phyloP scores from a whole-genome alignment of 176 grass and related monocot genomes.

The Tuctoria greenei region DNA sequence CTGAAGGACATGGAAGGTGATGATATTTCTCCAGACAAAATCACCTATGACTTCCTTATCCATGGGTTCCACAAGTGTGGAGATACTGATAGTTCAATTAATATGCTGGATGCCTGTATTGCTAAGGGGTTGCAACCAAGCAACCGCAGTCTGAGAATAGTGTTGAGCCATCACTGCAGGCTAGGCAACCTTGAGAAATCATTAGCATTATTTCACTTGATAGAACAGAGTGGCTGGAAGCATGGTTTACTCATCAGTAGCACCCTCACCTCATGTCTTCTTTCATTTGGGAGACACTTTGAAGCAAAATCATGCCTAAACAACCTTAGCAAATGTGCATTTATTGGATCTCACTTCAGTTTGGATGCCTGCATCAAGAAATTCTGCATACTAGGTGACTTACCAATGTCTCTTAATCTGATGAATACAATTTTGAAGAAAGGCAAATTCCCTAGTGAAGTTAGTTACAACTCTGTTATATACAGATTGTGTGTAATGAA shows the following conservation, averaged over 20 bases:
- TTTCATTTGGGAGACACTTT: constrained; percentile 57
- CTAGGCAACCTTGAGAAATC: constrained; percentile 61
- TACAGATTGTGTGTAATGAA: constrained; percentile 42
- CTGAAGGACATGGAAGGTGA: constrained; percentile 63
- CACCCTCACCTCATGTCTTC: constrained; percentile 46
- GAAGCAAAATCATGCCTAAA: constrained; percentile 65
- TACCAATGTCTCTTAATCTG: constrained; percentile 61
- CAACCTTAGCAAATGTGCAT: constrained; percentile 41
- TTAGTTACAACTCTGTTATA: constrained; percentile 65
- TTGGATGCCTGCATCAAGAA: constrained; percentile 63
- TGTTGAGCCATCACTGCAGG: constrained; percentile 59
- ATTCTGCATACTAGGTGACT: constrained; percentile 53
- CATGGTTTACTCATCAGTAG: constrained; percentile 58
- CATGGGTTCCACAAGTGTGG: constrained; percentile 77
- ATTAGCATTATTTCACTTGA: constrained; percentile 66
- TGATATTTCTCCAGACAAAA: constrained; percentile 57
- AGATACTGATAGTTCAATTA: constrained; percentile 51
- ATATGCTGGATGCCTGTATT: constrained; percentile 67
- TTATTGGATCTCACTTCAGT: constrained; percentile 33
- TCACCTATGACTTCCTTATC: constrained; percentile 84
- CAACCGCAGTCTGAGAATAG: constrained; percentile 85
- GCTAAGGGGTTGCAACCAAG: constrained; percentile 62
- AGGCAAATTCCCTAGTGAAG: constrained; percentile 56
- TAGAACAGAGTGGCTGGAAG: constrained; percentile 57
- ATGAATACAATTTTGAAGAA: constrained; percentile 79